Evolutionary conservation across 306 rosid species (phyloP).

Genomic region (Pterocarpus santalinus): DNA sequence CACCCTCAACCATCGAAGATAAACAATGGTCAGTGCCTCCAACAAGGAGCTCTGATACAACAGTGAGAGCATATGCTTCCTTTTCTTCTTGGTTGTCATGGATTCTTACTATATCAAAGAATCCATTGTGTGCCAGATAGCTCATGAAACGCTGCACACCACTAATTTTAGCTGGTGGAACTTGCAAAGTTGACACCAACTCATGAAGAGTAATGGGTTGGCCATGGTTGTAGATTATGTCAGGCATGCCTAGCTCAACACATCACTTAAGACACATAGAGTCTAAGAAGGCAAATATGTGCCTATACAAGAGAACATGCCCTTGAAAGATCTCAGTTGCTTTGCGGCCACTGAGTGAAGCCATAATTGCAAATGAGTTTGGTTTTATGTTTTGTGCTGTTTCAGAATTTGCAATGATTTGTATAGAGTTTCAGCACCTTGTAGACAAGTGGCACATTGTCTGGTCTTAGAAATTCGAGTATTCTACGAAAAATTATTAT

Average conservation of each 20-base stretch:
- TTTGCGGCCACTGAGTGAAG: background rate
- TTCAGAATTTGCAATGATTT: background rate
- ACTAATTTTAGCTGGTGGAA: slow-evolving; percentile 35
- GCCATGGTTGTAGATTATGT: slow-evolving; percentile 35
- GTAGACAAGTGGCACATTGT: too few relatives aligned
- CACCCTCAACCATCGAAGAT: background rate
- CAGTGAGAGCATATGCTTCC: slow-evolving; percentile 50
- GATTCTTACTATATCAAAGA: slow-evolving; percentile 21
- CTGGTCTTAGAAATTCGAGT: too few relatives aligned
- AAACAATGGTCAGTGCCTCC: background rate
- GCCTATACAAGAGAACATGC: slow-evolving; percentile 15
- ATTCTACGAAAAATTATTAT: too few relatives aligned
- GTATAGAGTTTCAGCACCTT: background rate
- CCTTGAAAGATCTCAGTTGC: slow-evolving; percentile 26
- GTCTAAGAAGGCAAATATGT: background rate
- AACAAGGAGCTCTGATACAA: slow-evolving; percentile 30
- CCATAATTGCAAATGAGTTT: background rate
- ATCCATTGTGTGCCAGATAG: slow-evolving; percentile 44
- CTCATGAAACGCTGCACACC: slow-evolving; percentile 43
- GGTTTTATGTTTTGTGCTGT: background rate
- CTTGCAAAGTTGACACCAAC: slow-evolving; percentile 47
- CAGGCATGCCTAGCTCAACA: slow-evolving; percentile 33
- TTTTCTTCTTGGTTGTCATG: slow-evolving; percentile 20
- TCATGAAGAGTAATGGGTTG: slow-evolving; percentile 47
- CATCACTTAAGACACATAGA: slow-evolving; percentile 26